These are phyloP conservation scores for Scenedesmus sp. DNA, from an alignment of 163 green algal genomes.

Conservation along the genomic window DNA sequence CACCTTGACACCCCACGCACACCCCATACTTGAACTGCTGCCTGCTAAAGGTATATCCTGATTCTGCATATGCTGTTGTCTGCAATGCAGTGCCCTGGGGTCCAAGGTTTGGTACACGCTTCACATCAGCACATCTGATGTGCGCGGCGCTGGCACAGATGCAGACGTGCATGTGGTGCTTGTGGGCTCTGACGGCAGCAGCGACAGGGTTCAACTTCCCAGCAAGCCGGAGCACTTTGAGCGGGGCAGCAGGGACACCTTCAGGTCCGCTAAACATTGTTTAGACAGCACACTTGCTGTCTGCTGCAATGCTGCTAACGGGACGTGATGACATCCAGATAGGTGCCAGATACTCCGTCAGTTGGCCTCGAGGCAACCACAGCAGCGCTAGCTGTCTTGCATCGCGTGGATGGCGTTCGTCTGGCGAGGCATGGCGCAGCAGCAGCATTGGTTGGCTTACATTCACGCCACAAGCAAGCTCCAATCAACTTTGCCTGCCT, in stretches of 20 bases:
- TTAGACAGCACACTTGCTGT: neutral
- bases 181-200: constrained; percentile 59
- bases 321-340: no score
- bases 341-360: no score
- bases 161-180: constrained; percentile 72
- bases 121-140: constrained; percentile 65
- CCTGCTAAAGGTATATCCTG: neutral
- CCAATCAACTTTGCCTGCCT: neutral
- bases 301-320: neutral
- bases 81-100: constrained; percentile 12
- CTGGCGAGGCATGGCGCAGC: no score
- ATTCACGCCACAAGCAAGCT: no score
- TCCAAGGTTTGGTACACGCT: constrained; percentile 57
- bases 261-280: constrained; percentile 58
- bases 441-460: no score
- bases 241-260: constrained; percentile 69
- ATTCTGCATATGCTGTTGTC: neutral
- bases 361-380: no score
- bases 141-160: constrained; percentile 73
- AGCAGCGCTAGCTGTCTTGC: no score
- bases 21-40: no score
- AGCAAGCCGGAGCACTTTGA: constrained; percentile 73
- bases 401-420: no score
- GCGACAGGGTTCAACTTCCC: constrained; percentile 54
- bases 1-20: neutral